phyloP scores from a whole-genome alignment of 768 basidiomycete genomes.

The Suillus subalutaceus region DNA sequence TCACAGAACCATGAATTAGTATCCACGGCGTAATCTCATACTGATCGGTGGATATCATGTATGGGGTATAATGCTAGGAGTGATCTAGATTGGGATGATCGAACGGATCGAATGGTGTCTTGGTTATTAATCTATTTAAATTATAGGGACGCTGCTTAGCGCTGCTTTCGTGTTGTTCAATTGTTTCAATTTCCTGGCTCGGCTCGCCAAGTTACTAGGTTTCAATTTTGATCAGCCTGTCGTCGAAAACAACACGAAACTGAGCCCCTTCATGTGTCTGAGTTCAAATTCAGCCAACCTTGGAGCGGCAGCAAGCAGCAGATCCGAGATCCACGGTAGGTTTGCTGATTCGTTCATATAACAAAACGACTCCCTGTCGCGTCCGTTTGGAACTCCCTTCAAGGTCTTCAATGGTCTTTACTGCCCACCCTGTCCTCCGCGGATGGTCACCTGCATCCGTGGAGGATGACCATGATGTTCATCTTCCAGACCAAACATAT shows the following conservation, averaged over 20 bases:
- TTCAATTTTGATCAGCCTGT: constrained; percentile 3
- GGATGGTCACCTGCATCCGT: constrained; percentile 32
- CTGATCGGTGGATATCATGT: neutral
- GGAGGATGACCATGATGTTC: constrained; percentile 32
- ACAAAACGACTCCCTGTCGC: neutral
- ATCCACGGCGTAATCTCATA: neutral
- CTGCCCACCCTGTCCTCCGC: constrained; percentile 18
- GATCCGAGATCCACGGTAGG: neutral
- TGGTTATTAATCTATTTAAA: constrained; percentile 1
- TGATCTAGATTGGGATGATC: neutral
- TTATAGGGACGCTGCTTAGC: neutral
- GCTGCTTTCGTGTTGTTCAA: neutral
- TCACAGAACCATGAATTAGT: neutral
- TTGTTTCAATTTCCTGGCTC: neutral
- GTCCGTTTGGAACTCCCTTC: constrained; percentile 23
- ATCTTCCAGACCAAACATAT: constrained; percentile 22
- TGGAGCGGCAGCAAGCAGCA: neutral
- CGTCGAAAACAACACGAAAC: neutral
- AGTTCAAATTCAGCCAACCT: neutral
- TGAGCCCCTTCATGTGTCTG: neutral
- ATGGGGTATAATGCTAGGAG: neutral
- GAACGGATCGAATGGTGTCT: constrained; percentile 3
- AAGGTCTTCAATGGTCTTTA: constrained; percentile 24
- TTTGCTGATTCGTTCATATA: constrained; percentile 6
- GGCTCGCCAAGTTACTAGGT: neutral